Conservation (phyloP, 164 flowering plant genomes). For the Paratinospora sagittata region DNA sequence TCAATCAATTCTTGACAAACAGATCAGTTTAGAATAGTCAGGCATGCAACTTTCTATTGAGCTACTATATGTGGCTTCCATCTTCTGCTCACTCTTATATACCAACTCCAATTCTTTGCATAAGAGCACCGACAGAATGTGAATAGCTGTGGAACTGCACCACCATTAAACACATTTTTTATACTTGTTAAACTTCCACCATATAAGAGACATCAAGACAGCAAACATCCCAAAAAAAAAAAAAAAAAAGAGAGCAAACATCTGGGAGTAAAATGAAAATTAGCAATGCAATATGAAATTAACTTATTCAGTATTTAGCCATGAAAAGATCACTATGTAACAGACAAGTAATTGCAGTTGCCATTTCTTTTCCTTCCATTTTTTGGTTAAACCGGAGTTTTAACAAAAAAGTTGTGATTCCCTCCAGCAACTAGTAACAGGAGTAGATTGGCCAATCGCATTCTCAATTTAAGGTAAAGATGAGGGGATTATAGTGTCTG, state of each 20-base stretch:
- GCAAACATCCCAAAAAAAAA: not conserved
- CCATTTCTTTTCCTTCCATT: not conserved
- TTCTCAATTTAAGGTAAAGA: not conserved
- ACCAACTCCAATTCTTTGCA: constrained; percentile 14
- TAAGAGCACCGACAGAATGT: constrained; percentile 15
- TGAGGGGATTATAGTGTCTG: not conserved
- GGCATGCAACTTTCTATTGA: not conserved
- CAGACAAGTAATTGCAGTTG: not conserved
- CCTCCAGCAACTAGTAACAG: not conserved
- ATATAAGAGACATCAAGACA: not conserved
- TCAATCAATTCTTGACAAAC: not conserved
- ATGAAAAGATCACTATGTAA: not conserved
- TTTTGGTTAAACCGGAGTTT: not conserved
- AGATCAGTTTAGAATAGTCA: not conserved
- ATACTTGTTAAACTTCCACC: not conserved
- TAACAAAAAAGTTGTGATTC: not conserved
- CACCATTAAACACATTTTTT: constrained; percentile 7
- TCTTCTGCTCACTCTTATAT: not conserved
- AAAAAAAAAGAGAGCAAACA: not conserved
- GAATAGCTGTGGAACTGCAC: constrained; percentile 30
- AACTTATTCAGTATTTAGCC: not conserved
- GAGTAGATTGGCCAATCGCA: not conserved
- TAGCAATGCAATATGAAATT: not conserved
- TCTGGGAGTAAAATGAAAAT: not conserved
- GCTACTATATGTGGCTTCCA: not conserved